Evolutionary conservation across 148 eudicot genomes (phyloP).

Genomic region (Chenopodium suecicum): DNA sequence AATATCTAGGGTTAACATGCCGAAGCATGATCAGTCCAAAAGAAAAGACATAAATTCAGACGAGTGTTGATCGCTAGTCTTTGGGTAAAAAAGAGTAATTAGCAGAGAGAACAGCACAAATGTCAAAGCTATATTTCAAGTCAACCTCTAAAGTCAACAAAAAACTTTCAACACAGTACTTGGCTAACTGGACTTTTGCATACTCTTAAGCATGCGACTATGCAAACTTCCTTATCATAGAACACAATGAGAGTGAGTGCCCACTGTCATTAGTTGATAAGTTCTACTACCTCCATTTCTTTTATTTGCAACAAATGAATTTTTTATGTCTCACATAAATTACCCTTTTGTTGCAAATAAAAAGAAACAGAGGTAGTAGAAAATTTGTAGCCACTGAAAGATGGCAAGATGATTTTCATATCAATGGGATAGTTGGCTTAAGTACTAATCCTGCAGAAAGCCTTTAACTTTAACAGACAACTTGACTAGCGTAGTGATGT

Average conservation of each 20-base stretch:
- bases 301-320: too few species aligned
- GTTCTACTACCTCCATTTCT: not conserved
- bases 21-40: not conserved
- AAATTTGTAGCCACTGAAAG: not conserved
- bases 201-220: not conserved
- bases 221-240: not conserved
- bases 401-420: not conserved
- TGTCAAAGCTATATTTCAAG: not conserved
- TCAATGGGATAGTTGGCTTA: not conserved
- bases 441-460: not conserved
- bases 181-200: too few species aligned
- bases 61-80: not conserved
- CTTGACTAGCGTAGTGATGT: not conserved
- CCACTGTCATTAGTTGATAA: not conserved
- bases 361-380: too few species aligned
- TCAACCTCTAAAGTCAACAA: not conserved
- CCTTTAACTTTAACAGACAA: not conserved
- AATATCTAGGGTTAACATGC: conserved; percentile 2
- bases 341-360: too few species aligned
- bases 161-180: not conserved
- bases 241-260: not conserved
- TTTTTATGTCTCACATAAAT: too few species aligned
- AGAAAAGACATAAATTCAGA: conserved; percentile 3
- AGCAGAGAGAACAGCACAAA: not conserved
- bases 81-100: not conserved